These are phyloP conservation scores for Candida quercuum DNA, from an alignment of 805 yeast genomes.

Conservation along the genomic window DNA sequence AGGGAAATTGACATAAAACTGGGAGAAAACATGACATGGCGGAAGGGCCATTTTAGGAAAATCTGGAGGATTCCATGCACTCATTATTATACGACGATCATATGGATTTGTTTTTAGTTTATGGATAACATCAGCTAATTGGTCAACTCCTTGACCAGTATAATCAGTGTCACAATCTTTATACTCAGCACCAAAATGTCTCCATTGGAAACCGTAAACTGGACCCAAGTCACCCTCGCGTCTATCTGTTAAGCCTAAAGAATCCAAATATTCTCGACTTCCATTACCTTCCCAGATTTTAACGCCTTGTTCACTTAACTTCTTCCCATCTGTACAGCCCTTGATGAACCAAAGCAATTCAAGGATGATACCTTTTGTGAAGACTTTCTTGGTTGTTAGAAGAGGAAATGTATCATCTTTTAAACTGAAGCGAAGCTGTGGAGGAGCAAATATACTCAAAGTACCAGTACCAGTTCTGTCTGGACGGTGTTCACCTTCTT, in stretches of 20 bases:
- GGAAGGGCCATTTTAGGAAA: constrained; percentile 93
- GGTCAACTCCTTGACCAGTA: constrained; percentile 85
- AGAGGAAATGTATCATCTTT: constrained; percentile 75
- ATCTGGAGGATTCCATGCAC: constrained; percentile 99
- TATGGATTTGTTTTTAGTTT: constrained; percentile 85
- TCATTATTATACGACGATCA: constrained; percentile 88
- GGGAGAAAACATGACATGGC: constrained; percentile 96
- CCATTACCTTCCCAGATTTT: constrained; percentile 99
- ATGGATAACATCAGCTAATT: constrained; percentile 71
- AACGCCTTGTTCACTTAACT: constrained; percentile 77
- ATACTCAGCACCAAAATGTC: constrained; percentile 97
- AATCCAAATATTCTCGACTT: constrained; percentile 83
- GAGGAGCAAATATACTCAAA: constrained; percentile 86
- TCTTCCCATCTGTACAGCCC: constrained; percentile 86
- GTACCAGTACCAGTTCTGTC: constrained; percentile 99
- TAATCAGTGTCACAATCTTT: constrained; percentile 83
- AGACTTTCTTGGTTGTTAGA: constrained; percentile 88
- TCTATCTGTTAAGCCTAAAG: constrained; percentile 71
- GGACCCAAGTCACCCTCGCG: constrained; percentile 96
- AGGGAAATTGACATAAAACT: constrained; percentile 90
- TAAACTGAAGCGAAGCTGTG: constrained; percentile 81
- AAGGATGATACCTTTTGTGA: constrained; percentile 80
- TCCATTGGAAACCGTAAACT: constrained; percentile 98
- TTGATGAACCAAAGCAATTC: constrained; percentile 91
- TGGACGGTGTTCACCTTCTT: constrained; percentile 84